phyloP scores from a whole-genome alignment of 2,329 filamentous ascomycete genomes.

The Colletotrichum horii region DNA sequence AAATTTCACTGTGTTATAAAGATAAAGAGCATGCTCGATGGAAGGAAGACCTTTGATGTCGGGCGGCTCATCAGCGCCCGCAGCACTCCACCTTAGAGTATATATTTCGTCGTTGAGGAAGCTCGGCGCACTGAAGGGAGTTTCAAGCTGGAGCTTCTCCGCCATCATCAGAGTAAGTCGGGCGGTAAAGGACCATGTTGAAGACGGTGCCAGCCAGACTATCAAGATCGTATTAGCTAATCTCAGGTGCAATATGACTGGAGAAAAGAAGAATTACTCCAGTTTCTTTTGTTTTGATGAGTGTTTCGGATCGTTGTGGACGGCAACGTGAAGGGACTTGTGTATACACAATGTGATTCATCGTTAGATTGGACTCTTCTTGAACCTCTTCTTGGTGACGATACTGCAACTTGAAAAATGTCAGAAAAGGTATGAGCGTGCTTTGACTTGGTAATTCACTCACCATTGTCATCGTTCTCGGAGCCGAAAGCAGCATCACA shows the following conservation, averaged over 20 bases:
- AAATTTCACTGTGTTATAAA: conserved; percentile 41
- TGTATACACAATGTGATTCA: conserved; percentile 26
- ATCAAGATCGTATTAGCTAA: not conserved
- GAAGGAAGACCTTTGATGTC: conserved; percentile 39
- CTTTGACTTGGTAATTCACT: not conserved
- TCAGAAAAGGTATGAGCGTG: not conserved
- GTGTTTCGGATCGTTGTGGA: conserved; percentile 33
- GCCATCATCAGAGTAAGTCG: conserved; percentile 35
- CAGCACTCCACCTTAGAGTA: conserved; percentile 25
- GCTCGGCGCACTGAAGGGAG: conserved; percentile 22
- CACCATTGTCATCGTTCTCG: not conserved
- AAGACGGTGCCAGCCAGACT: conserved; percentile 37
- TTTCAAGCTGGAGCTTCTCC: conserved; percentile 32
- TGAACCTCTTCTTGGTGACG: not conserved
- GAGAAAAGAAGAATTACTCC: conserved; percentile 34
- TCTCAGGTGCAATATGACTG: not conserved
- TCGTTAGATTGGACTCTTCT: not conserved
- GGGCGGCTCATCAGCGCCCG: conserved; percentile 22
- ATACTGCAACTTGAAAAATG: conserved; percentile 23
- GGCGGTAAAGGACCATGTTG: conserved; percentile 38
- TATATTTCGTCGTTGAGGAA: conserved; percentile 35
- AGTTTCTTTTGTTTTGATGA: conserved; percentile 34
- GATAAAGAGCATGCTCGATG: conserved; percentile 35
- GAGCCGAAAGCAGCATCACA: not conserved
- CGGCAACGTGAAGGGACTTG: conserved; percentile 32